Conservation (phyloP, 495 filamentous ascomycete genomes). For the Aspergillus bertholletiae region DNA sequence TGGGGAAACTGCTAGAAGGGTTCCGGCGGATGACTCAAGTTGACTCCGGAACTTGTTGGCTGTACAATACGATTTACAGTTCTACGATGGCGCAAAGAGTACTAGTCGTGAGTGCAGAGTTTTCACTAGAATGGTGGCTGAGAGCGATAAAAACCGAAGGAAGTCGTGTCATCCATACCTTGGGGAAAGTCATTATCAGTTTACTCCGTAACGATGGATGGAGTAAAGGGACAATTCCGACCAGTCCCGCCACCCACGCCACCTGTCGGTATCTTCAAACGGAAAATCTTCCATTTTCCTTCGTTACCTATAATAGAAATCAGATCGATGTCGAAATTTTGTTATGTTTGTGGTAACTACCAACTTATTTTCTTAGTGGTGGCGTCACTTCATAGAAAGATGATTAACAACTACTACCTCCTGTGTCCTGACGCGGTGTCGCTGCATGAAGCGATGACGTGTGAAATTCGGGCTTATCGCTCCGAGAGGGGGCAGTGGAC, state of each 20-base stretch:
- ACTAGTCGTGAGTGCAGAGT: neutral
- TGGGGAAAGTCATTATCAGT: neutral
- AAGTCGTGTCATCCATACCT: neutral
- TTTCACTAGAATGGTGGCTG: neutral
- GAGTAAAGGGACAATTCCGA: conserved; percentile 10
- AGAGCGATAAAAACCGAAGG: neutral
- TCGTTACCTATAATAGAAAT: neutral
- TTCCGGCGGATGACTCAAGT: conserved; percentile 7
- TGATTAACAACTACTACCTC: no score
- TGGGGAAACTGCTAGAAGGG: conserved; percentile 13
- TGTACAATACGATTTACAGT: no score
- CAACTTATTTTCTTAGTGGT: no score
- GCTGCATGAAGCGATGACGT: conserved; percentile 16
- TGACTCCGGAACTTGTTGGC: no score
- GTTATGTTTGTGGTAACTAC: no score
- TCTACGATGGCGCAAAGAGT: no score
- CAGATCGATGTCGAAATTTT: neutral
- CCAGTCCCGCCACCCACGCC: conserved; percentile 27
- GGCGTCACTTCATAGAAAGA: no score
- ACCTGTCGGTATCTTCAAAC: conserved; percentile 17
- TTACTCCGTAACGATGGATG: neutral
- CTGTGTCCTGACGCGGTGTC: no score
- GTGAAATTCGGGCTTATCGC: conserved; percentile 15
- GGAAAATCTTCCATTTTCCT: neutral
- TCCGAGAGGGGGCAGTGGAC: conserved; percentile 8